Evolutionary conservation across 305 asterid genomes (phyloP).

Genomic region (Solanum hybrid): DNA sequence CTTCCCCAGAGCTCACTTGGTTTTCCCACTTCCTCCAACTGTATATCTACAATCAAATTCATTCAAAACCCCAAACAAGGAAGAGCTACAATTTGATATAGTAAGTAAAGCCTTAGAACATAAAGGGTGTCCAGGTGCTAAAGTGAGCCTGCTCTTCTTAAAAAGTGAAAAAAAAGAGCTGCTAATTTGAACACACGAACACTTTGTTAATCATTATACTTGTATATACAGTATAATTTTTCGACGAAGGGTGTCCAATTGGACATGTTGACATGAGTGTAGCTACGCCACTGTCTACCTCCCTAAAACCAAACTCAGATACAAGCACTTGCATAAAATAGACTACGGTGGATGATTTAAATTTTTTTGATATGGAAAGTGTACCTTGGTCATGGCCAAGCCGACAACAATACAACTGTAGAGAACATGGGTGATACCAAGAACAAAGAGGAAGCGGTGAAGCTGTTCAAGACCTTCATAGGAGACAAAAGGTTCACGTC

Average conservation of each 20-base stretch:
- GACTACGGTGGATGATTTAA: not conserved
- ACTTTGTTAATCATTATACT: not conserved
- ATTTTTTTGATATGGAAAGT: not conserved
- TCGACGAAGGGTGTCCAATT: not conserved
- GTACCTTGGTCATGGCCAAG: constrained; percentile 74
- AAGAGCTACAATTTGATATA: not conserved
- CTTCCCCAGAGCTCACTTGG: constrained; percentile 43
- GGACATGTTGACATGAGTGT: not conserved
- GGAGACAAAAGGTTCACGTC: constrained; percentile 82
- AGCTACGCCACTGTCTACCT: not conserved
- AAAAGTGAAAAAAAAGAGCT: not conserved
- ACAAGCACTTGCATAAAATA: not conserved
- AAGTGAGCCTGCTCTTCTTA: not conserved
- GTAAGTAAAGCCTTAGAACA: not conserved
- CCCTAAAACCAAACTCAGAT: not conserved
- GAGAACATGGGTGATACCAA: constrained; percentile 70
- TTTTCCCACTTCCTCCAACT: constrained; percentile 97
- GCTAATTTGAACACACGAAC: not conserved
- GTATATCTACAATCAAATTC: constrained; percentile 47
- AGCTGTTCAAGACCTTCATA: constrained; percentile 90
- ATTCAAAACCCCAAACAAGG: not conserved
- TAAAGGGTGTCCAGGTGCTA: not conserved
- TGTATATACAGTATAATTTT: not conserved
- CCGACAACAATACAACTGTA: constrained; percentile 71
- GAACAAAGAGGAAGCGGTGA: constrained; percentile 80